These are phyloP conservation scores for Salmacisia buchloeana DNA, from an alignment of 1,284 basidiomycete genomes.

Conservation along the genomic window DNA sequence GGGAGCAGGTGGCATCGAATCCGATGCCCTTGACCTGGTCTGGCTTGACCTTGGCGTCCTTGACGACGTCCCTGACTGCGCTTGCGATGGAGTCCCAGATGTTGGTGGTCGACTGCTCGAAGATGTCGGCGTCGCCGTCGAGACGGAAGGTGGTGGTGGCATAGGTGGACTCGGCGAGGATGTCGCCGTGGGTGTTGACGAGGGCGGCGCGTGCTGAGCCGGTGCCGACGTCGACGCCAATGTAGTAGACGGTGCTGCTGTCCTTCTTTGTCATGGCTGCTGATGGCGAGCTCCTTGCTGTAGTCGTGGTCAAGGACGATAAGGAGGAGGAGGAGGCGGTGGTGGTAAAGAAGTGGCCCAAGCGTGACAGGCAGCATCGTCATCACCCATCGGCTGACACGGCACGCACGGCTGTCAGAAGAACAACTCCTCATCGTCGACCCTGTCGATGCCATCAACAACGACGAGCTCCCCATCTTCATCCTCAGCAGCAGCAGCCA, in stretches of 20 bases:
- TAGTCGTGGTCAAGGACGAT: neutral
- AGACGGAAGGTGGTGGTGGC: slow-evolving; percentile 80
- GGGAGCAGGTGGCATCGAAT: slow-evolving; percentile 94
- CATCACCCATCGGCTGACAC: too few relatives aligned
- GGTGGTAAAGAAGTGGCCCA: too few relatives aligned
- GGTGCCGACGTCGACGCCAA: slow-evolving; percentile 59
- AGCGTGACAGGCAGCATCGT: too few relatives aligned
- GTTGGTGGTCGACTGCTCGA: slow-evolving; percentile 70
- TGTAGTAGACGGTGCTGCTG: slow-evolving; percentile 6
- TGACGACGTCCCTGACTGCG: slow-evolving; percentile 67
- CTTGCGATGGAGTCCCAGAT: slow-evolving; percentile 74
- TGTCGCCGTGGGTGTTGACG: slow-evolving; percentile 67
- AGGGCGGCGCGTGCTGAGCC: slow-evolving; percentile 87
- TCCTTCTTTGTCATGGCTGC: neutral
- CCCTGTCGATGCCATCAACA: too few relatives aligned
- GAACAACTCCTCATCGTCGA: too few relatives aligned
- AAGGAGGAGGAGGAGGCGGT: neutral
- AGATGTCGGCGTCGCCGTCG: slow-evolving; percentile 78
- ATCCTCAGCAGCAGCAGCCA: too few relatives aligned
- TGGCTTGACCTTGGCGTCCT: slow-evolving; percentile 61
- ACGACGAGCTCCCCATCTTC: too few relatives aligned
- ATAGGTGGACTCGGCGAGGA: slow-evolving; percentile 71
- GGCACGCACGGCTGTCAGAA: too few relatives aligned
- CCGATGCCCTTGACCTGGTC: slow-evolving; percentile 76
- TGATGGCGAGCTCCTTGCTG: neutral